Evolutionary conservation across 345 rosid genomes (phyloP).

Genomic region (Camelina hispida): DNA sequence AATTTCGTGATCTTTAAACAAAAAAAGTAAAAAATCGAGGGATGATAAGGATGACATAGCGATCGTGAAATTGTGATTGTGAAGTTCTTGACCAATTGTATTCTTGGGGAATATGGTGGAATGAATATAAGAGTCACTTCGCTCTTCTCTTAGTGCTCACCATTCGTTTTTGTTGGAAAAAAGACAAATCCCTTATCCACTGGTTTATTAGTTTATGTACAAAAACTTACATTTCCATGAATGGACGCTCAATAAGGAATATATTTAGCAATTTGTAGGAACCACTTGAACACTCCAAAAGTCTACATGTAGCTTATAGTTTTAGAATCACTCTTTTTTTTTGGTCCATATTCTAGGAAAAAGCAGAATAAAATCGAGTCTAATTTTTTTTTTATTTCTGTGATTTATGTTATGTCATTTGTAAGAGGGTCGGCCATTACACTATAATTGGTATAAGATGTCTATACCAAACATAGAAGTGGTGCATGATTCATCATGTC

Average conservation of each 20-base stretch:
- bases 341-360: background rate
- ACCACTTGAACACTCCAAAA: background rate
- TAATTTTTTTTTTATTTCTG: background rate
- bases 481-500: background rate
- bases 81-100: slow-evolving; percentile 25
- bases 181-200: slow-evolving; percentile 30
- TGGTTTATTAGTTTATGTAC: background rate
- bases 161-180: slow-evolving; percentile 34
- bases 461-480: background rate
- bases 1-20: background rate
- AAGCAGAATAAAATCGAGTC: background rate
- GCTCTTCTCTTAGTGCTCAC: slow-evolving; percentile 34
- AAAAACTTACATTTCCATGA: background rate
- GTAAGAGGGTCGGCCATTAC: background rate
- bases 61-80: slow-evolving; percentile 9
- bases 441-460: background rate
- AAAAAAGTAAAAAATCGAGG: background rate
- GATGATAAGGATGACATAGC: background rate
- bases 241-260: slow-evolving; percentile 18
- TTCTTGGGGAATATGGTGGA: slow-evolving; percentile 26
- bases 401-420: background rate
- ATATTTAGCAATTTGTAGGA: slow-evolving; percentile 16
- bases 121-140: slow-evolving; percentile 32
- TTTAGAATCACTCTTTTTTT: background rate
- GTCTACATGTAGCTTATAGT: background rate